Base-by-base conservation (phyloP, 805 yeast genomes). In the Kazachstania psychrophila region DNA sequence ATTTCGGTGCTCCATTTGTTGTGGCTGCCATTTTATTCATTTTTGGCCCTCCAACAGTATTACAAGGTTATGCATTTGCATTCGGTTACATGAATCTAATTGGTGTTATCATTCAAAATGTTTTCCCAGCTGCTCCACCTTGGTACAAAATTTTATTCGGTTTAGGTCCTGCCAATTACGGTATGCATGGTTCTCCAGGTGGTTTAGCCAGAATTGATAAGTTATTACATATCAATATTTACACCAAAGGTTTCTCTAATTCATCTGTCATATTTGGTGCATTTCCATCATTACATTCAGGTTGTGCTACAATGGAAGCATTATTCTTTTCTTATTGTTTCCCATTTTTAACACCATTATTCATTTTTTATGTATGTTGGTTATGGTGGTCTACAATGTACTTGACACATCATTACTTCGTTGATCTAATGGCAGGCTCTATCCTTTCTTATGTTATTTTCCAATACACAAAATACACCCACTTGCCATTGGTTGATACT, bases 351-450 rank as follows among this genome's bases (percentile, higher is more conserved):
- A 67, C 75, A 1, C 76, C 80, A 6, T 41, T 83, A 6, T 83
- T 86, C 69, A 69, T 79, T 56, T 61, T 68, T 14, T 92, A 89
- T 57, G 92, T 86, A n/a, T 64, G 76, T 44, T 86, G 95, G 94
- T 70, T 92, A 48, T 89, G 97, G 97, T 92, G 96, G 94, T 74
- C 92, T 34, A 92, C 97, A 12, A 89, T 89, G 98, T 89, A 89
- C 60, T 70, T 89, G 52, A 89, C 96, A 0, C 98, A 89, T 61
- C 98, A 89, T 62, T 89, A 89, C 59, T 92, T 92, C 54, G 76
- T 89, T 42, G 97, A 89, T 57, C 73, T 89, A 36, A 84, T 85
- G 52, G 89, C 85, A n/a, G 98, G 98, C 16, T 89, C 96, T 2
- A 71, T 77, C n/a, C 66, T 92, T 39, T 77, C 95, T 0, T 70